A percentile compares a stretch with the other conserved stretches of the same genome.
Conservation (phyloP, 805 yeast genomes). For the Teunomyces pallodes region DNA sequence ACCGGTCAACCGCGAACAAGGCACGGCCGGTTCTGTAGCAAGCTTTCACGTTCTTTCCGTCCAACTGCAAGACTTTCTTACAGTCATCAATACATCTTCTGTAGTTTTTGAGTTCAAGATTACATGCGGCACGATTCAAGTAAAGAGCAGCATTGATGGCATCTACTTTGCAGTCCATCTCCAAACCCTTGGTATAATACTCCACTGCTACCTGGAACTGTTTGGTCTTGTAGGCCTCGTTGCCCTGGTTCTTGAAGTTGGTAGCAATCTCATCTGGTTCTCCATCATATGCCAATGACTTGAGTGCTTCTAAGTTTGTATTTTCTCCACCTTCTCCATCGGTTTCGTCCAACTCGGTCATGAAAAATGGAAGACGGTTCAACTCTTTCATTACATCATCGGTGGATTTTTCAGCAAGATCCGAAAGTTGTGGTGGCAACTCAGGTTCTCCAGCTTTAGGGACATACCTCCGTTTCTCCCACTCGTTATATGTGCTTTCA, state of each 20-base stretch:
- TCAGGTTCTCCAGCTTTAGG: conserved; percentile 63
- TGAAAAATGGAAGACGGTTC: conserved; percentile 86
- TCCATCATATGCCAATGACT: conserved; percentile 91
- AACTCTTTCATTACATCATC: conserved; percentile 78
- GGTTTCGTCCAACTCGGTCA: conserved; percentile 79
- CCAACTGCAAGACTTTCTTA: conserved; percentile 60
- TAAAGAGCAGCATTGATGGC: conserved; percentile 61
- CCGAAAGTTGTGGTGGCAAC: conserved; percentile 79
- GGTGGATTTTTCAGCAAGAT: conserved; percentile 56
- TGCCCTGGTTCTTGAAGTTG: conserved; percentile 90
- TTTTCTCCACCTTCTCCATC: conserved; percentile 79
- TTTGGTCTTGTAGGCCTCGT: conserved; percentile 73
- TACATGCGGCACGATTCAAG: conserved; percentile 88
- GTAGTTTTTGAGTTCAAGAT: conserved; percentile 79
- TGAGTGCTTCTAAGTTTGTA: conserved; percentile 77
- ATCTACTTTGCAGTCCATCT: conserved; percentile 57
- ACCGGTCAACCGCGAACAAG: conserved; percentile 60
- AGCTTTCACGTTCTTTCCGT: conserved; percentile 78
- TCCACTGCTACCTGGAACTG: conserved; percentile 75
- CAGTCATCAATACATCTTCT: conserved; percentile 87
- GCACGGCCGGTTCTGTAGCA: conserved; percentile 84
- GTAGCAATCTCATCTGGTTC: conserved; percentile 89
- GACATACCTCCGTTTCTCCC: conserved; percentile 40
- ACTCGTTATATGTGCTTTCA: conserved; percentile 23
- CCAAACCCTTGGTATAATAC: conserved; percentile 77